These are phyloP conservation scores for Fusarium mangiferae DNA, from an alignment of 2,329 filamentous ascomycete genomes.

Conservation along the genomic window DNA sequence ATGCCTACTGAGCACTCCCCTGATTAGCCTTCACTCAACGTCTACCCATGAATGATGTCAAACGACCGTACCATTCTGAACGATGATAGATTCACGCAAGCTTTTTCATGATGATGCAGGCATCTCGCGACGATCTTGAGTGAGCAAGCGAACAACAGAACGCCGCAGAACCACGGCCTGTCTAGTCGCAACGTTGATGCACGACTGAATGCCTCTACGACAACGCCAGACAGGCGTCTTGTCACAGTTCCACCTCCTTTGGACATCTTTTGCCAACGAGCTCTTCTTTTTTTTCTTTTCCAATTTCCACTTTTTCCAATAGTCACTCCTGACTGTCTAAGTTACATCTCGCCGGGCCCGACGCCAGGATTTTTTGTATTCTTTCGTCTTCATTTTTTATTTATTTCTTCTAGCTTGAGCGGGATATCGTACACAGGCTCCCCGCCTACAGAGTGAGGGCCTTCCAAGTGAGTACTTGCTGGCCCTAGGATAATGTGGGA, in stretches of 20 bases:
- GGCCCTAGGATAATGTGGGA: conserved; percentile 34
- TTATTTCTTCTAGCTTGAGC: background rate
- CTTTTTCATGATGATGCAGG: conserved; percentile 45
- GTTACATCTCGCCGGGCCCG: conserved; percentile 35
- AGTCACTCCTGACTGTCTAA: conserved; percentile 16
- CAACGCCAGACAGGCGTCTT: conserved; percentile 20
- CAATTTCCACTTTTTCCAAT: conserved; percentile 1
- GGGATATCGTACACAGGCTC: conserved; percentile 5
- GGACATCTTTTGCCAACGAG: conserved; percentile 31
- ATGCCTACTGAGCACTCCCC: conserved; percentile 58
- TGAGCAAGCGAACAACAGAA: conserved; percentile 33
- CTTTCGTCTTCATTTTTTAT: background rate
- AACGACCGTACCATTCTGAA: conserved; percentile 31
- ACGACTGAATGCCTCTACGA: conserved; percentile 29
- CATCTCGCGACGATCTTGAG: conserved; percentile 44
- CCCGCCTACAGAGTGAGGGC: conserved; percentile 13
- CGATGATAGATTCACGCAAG: conserved; percentile 44
- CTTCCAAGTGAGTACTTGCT: conserved; percentile 13
- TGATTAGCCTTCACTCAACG: background rate
- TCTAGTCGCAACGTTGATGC: conserved; percentile 23
- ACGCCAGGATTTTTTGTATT: conserved; percentile 37
- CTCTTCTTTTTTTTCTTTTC: background rate
- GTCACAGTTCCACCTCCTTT: conserved; percentile 21
- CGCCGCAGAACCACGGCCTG: conserved; percentile 14
- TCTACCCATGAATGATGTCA: conserved; percentile 37